Evolutionary conservation across 1,284 basidiomycete species (phyloP).

Genomic region (Irpex sp.): DNA sequence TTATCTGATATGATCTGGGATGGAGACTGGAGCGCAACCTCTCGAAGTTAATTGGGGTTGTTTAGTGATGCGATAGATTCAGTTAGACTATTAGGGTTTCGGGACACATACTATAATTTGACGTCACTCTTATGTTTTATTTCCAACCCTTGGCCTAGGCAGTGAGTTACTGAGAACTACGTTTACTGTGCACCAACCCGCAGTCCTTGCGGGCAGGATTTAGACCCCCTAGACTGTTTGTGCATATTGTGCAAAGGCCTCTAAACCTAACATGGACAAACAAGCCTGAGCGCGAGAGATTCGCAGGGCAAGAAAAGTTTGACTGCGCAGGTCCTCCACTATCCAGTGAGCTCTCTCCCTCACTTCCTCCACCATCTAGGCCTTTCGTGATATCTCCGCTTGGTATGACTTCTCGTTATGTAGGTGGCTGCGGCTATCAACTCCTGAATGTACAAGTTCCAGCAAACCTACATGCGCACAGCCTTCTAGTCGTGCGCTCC

Average conservation of each 20-base stretch:
- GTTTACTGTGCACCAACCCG: too few relatives aligned
- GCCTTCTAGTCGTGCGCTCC: neutral
- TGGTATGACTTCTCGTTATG: neutral
- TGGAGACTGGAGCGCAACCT: neutral
- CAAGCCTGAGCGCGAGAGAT: neutral
- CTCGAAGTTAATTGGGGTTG: neutral
- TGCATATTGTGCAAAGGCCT: neutral
- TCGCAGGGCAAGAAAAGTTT: too few relatives aligned
- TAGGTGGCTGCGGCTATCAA: neutral
- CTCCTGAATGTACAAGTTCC: neutral
- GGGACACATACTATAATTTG: neutral
- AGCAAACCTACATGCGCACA: neutral
- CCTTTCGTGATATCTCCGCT: neutral
- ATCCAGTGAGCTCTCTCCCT: neutral
- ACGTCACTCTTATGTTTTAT: neutral
- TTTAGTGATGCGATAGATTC: neutral
- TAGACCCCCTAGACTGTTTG: neutral
- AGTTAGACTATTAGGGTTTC: neutral
- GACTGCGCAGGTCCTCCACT: too few relatives aligned
- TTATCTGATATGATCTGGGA: neutral
- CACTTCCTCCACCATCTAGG: neutral
- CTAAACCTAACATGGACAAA: neutral
- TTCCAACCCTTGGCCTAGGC: neutral
- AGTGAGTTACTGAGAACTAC: neutral
- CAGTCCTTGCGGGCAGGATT: too few relatives aligned